Percentiles rank a stretch among this genome's conserved stretches.
Evolutionary conservation across 2,329 filamentous ascomycete species (phyloP).

Genomic region (Aspergillus fructus): DNA sequence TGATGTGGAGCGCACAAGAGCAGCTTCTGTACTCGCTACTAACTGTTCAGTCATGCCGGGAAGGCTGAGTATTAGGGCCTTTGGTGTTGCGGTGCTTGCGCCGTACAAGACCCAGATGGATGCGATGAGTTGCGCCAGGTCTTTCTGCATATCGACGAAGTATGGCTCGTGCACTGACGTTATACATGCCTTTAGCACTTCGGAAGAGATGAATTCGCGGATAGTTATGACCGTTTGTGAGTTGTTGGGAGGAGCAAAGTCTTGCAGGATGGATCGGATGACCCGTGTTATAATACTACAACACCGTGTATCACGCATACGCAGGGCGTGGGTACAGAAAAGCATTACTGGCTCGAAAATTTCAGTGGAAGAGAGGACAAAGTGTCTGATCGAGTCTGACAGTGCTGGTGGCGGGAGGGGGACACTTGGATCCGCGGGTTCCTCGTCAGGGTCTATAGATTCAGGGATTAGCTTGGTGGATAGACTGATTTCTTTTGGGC

Average conservation of each 20-base stretch:
- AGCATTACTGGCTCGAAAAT: slow-evolving; percentile 86
- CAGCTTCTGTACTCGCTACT: slow-evolving; percentile 64
- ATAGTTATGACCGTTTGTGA: slow-evolving; percentile 63
- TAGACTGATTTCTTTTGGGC: background rate
- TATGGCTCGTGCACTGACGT: slow-evolving; percentile 91
- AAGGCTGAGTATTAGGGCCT: slow-evolving; percentile 72
- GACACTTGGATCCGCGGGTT: slow-evolving; percentile 32
- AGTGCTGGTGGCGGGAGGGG: slow-evolving; percentile 43
- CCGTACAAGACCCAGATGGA: slow-evolving; percentile 78
- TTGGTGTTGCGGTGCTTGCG: slow-evolving; percentile 66
- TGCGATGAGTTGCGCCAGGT: slow-evolving; percentile 84
- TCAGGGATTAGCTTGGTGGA: slow-evolving; percentile 15
- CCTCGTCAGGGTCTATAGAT: slow-evolving; percentile 36
- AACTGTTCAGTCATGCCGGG: slow-evolving; percentile 71
- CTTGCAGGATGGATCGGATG: slow-evolving; percentile 79
- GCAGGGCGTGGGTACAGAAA: slow-evolving; percentile 87
- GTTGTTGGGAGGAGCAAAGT: slow-evolving; percentile 60
- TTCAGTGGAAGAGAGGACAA: slow-evolving; percentile 73
- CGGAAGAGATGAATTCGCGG: slow-evolving; percentile 83
- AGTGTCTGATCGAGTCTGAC: slow-evolving; percentile 67
- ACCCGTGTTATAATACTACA: slow-evolving; percentile 82
- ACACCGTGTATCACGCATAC: slow-evolving; percentile 85
- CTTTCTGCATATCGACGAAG: slow-evolving; percentile 93
- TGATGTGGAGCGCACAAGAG: slow-evolving; percentile 54
- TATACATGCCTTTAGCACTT: slow-evolving; percentile 87